Evolutionary conservation across 2,329 filamentous ascomycete species (phyloP).

Genomic region (Talaromyces sp.): DNA sequence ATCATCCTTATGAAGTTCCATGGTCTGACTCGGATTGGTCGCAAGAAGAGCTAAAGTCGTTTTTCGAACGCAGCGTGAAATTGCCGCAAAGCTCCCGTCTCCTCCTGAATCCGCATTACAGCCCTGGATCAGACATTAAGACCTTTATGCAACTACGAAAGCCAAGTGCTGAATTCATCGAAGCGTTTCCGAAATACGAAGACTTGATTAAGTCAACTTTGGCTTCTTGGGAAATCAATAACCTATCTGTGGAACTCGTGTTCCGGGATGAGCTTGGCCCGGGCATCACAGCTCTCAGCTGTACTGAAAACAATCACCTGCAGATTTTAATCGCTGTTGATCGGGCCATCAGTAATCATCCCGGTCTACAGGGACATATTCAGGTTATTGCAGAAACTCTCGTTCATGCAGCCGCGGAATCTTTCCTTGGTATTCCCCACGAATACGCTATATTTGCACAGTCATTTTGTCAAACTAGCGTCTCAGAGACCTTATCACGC

Average conservation of each 20-base stretch:
- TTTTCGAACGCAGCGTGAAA: slow-evolving; percentile 39
- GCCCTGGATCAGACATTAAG: slow-evolving; percentile 43
- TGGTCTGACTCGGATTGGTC: slow-evolving; percentile 44
- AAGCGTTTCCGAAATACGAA: slow-evolving; percentile 42
- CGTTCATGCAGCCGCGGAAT: slow-evolving; percentile 32
- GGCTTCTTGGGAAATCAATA: slow-evolving; percentile 25
- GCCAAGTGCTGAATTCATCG: slow-evolving; percentile 25
- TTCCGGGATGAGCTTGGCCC: slow-evolving; percentile 26
- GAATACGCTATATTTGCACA: slow-evolving; percentile 31
- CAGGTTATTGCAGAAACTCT: slow-evolving; percentile 34
- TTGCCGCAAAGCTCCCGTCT: slow-evolving; percentile 39
- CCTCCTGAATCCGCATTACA: slow-evolving; percentile 32
- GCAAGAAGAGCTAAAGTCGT: slow-evolving; percentile 46
- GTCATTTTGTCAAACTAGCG: slow-evolving; percentile 25
- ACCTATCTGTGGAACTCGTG: slow-evolving; percentile 30
- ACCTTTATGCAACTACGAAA: slow-evolving; percentile 35
- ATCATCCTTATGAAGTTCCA: slow-evolving; percentile 40
- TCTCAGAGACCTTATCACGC: slow-evolving; percentile 29
- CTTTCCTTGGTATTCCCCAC: slow-evolving; percentile 29
- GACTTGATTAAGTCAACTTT: slow-evolving; percentile 30
- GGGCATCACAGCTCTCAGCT: slow-evolving; percentile 31
- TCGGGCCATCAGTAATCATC: slow-evolving; percentile 21
- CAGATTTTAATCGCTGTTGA: slow-evolving; percentile 29
- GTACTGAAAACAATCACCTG: slow-evolving; percentile 20
- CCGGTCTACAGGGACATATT: slow-evolving; percentile 31